Evolutionary conservation across 108 stramenopile species (phyloP).

Genomic region (Cyclostephanos tholiformis): DNA sequence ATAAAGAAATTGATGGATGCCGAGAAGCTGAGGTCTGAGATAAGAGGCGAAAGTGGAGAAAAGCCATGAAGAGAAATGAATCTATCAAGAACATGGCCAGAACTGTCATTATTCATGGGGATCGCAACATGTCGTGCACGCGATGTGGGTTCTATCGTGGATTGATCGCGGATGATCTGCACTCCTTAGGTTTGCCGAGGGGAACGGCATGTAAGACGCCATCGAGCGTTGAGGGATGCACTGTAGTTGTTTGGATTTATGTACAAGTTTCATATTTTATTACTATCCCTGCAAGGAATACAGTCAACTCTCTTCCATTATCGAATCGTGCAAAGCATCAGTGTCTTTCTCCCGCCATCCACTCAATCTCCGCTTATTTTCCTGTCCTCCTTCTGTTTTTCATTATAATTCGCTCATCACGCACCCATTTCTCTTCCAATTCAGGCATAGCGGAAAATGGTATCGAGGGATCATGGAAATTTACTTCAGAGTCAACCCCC

Average conservation of each 20-base stretch:
- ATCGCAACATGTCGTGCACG: too few species aligned
- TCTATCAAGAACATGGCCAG: too few species aligned
- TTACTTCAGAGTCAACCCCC: constrained; percentile 26
- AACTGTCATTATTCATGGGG: too few species aligned
- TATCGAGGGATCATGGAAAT: constrained; percentile 48
- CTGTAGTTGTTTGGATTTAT: not conserved
- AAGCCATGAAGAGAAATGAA: not conserved
- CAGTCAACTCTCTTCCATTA: constrained; percentile 2
- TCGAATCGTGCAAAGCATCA: not conserved
- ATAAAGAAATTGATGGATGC: constrained; percentile 15
- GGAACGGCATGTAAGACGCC: not conserved
- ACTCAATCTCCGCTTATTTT: not conserved
- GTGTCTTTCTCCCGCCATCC: not conserved
- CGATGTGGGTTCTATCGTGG: not conserved
- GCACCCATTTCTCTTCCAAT: constrained; percentile 78
- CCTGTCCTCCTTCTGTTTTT: constrained; percentile 47
- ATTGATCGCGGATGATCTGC: not conserved
- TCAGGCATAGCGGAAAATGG: constrained; percentile 73
- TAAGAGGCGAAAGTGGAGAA: not conserved
- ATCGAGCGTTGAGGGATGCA: not conserved
- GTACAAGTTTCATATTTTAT: not conserved
- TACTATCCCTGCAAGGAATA: not conserved
- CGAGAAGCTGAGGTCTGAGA: constrained; percentile 7
- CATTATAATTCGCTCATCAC: constrained; percentile 64
- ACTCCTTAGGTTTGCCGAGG: not conserved